Evolutionary conservation across 805 yeast species (phyloP), one percentile per base, ranked within the genome.

Genomic region (Yamadazyma takamatsuzukensis): DNA sequence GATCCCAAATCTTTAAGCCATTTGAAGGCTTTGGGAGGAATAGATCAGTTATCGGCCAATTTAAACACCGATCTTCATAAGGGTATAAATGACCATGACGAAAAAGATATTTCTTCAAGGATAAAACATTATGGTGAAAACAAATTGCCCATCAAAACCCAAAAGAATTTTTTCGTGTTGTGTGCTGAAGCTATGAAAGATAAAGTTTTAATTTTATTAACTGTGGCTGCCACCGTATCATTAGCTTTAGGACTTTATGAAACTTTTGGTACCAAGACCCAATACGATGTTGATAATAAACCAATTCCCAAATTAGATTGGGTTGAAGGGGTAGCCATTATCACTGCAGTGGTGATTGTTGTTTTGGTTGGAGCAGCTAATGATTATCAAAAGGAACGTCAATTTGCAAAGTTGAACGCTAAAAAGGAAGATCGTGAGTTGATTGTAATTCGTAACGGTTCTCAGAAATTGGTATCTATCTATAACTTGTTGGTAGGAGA

Each of bases 311-410:
- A 79, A 48, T 94, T 93, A 19, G 96, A 90, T 49, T 93, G 97
- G 97, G 96, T 94, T 29, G 99, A 93, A 66, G 99, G 99, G 47
- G 95, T 89, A 23, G 99, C 98, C 25, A 93, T 93, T 53, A 75
- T 93, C 46, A 83, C 83, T 4, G 99, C 99, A 14, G 84, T 93
- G 15, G 49, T 77, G 4, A 90, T 93, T 39, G 97, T 93, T 21
- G 96, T 90, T 4, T 44, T 86, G 2, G 98, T 94, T 10, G 95
- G 97, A 30, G 93, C 96, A 2, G 82, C 76, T n/a, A 93, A 93
- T 57, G 98, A 93, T 61, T 93, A 83, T 66, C 96, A 93, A 54
- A 94, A 94, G 56, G 98, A 93, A 56, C 66, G 87, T 11, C 98
- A 93, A 55, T 93, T 93, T 59, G 83, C 85, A 31, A 81, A 79